Evolutionary conservation across 2,329 filamentous ascomycete genomes (phyloP).

Genomic region (Cyclaneusma minus): DNA sequence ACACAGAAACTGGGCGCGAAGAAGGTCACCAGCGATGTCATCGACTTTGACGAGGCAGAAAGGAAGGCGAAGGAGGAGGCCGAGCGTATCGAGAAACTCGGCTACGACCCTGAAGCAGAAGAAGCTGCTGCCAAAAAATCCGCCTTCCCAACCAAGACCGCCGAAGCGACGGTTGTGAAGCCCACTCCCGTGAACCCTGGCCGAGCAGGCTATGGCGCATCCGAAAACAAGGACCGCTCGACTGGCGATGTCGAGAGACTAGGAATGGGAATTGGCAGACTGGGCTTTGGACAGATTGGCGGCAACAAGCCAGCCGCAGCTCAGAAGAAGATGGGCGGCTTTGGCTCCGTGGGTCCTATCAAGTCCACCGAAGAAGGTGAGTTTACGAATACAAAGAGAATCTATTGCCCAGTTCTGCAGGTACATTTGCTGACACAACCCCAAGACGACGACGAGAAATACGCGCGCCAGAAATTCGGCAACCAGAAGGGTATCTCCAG

Average conservation of each 20-base stretch:
- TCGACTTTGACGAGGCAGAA: constrained; percentile 96
- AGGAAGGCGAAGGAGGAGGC: constrained; percentile 95
- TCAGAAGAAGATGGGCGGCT: constrained; percentile 68
- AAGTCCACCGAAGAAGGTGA: constrained; percentile 58
- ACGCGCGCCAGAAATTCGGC: constrained; percentile 79
- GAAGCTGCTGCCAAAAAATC: constrained; percentile 29
- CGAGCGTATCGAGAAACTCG: constrained; percentile 85
- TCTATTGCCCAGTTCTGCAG: constrained; percentile 2
- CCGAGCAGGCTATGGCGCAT: constrained; percentile 45
- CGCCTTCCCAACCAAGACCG: constrained; percentile 13
- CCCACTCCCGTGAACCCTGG: constrained; percentile 62
- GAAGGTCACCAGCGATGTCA: constrained; percentile 65
- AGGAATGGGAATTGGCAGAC: constrained; percentile 72
- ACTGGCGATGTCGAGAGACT: constrained; percentile 74
- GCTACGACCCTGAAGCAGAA: constrained; percentile 88
- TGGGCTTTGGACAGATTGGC: constrained; percentile 80
- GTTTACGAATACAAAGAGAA: constrained; percentile 19
- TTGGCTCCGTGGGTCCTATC: constrained; percentile 68
- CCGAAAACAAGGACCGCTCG: constrained; percentile 40
- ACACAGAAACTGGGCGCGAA: constrained; percentile 75
- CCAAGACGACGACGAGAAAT: constrained; percentile 61
- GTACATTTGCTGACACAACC: constrained; percentile 11
- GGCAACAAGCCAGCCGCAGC: constrained; percentile 40
- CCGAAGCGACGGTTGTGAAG: constrained; percentile 34
- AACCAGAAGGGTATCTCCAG: constrained; percentile 91